Evolutionary conservation across 805 yeast genomes (phyloP), one percentile per base, ranked within the genome.

Genomic region (Yarrowia alimentaria): DNA sequence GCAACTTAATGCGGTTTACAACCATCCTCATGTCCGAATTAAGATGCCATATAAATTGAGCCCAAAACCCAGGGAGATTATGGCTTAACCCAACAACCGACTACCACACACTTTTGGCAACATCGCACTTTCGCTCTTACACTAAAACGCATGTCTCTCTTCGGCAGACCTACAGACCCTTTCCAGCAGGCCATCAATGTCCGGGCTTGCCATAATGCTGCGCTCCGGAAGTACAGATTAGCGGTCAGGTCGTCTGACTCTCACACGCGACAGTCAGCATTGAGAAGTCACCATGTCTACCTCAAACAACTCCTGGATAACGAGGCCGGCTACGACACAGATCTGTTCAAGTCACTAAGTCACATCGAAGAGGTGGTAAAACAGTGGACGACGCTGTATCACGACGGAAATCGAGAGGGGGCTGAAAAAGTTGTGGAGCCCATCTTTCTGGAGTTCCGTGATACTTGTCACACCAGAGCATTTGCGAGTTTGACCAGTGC

Each of bases 391-490:
- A 29, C 16, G 8, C 11, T 40, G 2, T 40, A 26, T 33, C 7
- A 19, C 13, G 33, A 32, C 8, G 47, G 47, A 5, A 25, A 40
- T 10, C 32, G 47, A 12, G 28, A 40, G 19, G 47, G 33, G 7
- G 47, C 47, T 13, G 13, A 19, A 6, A 40, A 26, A n/a, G 32
- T 33, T 2, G 47, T 40, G 16, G 47, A 40, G 33, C 47, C 47
- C 18, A 26, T 40, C 32, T 40, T 18, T 14, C 18, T 40, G 18
- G 47, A 40, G 13, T 40, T 40, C 25, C 47, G 47, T 29, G 47
- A 40, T 26, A 40, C 47, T 16, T 40, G 47, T 18, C 47, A 40
- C 33, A 40, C 47, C 19, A 40, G 33, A 40, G 33, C 26, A 21
- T 40, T 40, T 40, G 47, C 14, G 19, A 19, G 28, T 11, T 40